Evolutionary conservation across 495 filamentous ascomycete species (phyloP).

Genomic region (Wilcoxina mikolae): DNA sequence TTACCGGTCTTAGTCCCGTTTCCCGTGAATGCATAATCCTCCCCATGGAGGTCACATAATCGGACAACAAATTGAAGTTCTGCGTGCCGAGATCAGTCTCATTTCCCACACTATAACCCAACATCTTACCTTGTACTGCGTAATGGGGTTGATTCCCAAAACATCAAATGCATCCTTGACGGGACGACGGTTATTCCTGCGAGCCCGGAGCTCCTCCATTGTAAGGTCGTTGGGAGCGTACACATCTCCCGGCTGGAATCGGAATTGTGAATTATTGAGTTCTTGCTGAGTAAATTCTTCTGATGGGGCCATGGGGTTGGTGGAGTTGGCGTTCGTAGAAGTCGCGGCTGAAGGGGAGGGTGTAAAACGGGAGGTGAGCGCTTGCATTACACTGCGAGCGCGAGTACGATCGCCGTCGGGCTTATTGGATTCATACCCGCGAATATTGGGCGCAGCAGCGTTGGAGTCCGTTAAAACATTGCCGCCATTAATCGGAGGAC

Average conservation of each 20-base stretch:
- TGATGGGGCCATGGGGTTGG: background rate
- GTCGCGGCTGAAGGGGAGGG: background rate
- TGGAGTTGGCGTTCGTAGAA: background rate
- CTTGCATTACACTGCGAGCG: background rate
- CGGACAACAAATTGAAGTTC: conserved; percentile 88
- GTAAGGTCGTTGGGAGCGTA: conserved; percentile 84
- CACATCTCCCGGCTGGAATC: conserved; percentile 61
- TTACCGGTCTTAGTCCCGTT: conserved; percentile 72
- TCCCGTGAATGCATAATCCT: conserved; percentile 58
- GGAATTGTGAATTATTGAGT: conserved; percentile 18
- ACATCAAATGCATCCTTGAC: conserved; percentile 60
- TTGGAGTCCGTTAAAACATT: too few relatives aligned
- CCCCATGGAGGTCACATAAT: conserved; percentile 72
- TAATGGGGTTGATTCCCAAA: conserved; percentile 63
- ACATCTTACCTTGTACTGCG: conserved; percentile 59
- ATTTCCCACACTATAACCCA: background rate
- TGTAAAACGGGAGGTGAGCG: background rate
- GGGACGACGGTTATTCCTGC: conserved; percentile 38
- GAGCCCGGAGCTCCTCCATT: conserved; percentile 56
- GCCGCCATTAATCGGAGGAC: too few relatives aligned
- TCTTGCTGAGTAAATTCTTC: conserved; percentile 7
- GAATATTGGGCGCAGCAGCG: background rate
- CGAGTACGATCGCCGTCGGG: background rate
- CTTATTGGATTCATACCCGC: background rate
- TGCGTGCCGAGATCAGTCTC: conserved; percentile 27